phyloP scores from a whole-genome alignment of 371 early-diverging fungal genomes.

The Rhizomucor miehei region DNA sequence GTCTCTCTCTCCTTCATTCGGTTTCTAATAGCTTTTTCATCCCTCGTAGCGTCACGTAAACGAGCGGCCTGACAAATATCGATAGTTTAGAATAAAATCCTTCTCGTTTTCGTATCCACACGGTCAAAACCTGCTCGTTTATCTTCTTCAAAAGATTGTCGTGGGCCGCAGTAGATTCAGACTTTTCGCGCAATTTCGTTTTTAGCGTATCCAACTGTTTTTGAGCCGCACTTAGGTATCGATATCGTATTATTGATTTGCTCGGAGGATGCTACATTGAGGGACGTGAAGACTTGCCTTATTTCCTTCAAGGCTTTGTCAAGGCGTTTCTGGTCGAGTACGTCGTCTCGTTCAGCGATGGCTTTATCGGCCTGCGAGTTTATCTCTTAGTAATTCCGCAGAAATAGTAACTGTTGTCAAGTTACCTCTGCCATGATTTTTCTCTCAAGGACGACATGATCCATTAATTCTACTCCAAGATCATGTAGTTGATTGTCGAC shows the following conservation, averaged over 20 bases:
- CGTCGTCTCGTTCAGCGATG: conserved; percentile 54
- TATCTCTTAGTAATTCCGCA: neutral
- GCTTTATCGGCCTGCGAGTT: conserved; percentile 56
- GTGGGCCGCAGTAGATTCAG: conserved; percentile 4
- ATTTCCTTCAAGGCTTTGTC: conserved; percentile 46
- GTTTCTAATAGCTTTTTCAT: conserved; percentile 46
- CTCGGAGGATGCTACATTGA: neutral
- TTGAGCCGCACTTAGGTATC: conserved; percentile 17
- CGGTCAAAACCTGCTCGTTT: conserved; percentile 23
- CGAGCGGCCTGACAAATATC: conserved; percentile 21
- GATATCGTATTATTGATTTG: conserved; percentile 1
- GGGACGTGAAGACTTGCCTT: conserved; percentile 20
- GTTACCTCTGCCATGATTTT: conserved; percentile 62
- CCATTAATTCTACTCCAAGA: conserved; percentile 58
- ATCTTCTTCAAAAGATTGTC: conserved; percentile 25
- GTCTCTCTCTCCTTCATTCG: conserved; percentile 33
- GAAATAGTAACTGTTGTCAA: conserved; percentile 3
- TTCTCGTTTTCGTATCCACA: neutral
- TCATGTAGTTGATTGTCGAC: conserved; percentile 18
- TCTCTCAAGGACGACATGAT: conserved; percentile 62
- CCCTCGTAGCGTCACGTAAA: conserved; percentile 35
- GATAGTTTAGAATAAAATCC: neutral
- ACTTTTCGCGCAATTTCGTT: conserved; percentile 32
- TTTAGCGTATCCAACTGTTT: conserved; percentile 36
- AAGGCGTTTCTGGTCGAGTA: conserved; percentile 50